A percentile compares a stretch with the other conserved stretches of the same genome.
phyloP scores from a whole-genome alignment of 306 rosid genomes.

The Cicer cuneatum region DNA sequence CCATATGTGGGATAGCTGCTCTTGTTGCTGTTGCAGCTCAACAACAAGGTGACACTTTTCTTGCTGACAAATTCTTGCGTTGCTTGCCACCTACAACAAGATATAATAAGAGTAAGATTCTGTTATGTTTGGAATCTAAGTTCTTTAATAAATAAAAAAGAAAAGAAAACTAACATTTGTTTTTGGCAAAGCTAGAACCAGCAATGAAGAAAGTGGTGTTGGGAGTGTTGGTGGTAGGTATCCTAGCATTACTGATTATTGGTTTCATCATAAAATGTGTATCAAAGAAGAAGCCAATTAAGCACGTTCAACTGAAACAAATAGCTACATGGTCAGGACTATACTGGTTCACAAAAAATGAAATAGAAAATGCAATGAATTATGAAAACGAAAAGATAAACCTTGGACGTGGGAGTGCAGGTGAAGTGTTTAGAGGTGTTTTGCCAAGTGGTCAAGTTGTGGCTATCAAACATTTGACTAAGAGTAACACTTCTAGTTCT shows the following conservation, averaged over 20 bases:
- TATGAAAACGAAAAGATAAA: constrained; percentile 47
- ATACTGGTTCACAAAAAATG: constrained; percentile 70
- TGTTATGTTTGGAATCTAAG: no score
- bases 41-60: constrained; percentile 32
- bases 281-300: constrained; percentile 53
- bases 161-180: neutral
- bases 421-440: constrained; percentile 76
- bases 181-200: constrained; percentile 40
- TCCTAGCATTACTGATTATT: constrained; percentile 40
- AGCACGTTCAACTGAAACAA: constrained; percentile 42
- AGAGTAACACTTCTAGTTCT: constrained; percentile 57
- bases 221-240: constrained; percentile 31
- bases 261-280: constrained; percentile 52
- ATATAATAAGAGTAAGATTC: constrained; percentile 45
- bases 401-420: constrained; percentile 88
- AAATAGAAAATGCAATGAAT: constrained; percentile 74
- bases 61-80: constrained; percentile 46
- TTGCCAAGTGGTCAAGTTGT: constrained; percentile 88
- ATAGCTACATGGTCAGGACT: constrained; percentile 65
- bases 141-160: no score
- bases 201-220: constrained; percentile 36
- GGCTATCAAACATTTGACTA: constrained; percentile 76
- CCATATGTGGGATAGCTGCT: constrained; percentile 61
- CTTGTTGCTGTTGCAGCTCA: constrained; percentile 58
- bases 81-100: constrained; percentile 55